phyloP scores from a whole-genome alignment of 2,329 filamentous ascomycete genomes.

The Trichoderma sp. region DNA sequence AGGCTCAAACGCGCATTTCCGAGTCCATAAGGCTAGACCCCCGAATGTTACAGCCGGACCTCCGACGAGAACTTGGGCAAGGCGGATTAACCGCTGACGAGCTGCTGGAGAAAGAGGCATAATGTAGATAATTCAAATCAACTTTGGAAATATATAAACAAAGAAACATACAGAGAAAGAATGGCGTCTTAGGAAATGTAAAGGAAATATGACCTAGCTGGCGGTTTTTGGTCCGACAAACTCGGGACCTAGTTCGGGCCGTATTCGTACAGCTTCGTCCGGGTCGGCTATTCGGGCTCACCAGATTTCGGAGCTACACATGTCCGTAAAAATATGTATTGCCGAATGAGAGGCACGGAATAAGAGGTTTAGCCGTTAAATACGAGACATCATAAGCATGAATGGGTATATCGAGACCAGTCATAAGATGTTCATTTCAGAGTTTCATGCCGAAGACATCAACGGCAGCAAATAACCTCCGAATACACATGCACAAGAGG shows the following conservation, averaged over 20 bases:
- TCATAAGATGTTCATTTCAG: neutral
- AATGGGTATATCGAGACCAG: neutral
- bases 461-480: neutral
- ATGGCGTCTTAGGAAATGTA: too few species aligned
- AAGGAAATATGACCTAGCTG: neutral
- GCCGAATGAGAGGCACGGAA: neutral
- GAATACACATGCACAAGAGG: neutral
- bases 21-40: neutral
- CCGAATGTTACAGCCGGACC: neutral
- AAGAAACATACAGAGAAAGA: neutral
- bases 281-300: neutral
- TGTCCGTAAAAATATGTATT: neutral
- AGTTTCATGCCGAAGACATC: neutral
- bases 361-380: neutral
- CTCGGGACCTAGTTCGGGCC: slow-evolving; percentile 2
- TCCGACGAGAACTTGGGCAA: neutral
- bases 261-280: neutral
- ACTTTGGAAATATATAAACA: neutral
- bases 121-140: neutral
- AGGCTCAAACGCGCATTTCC: neutral
- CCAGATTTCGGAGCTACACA: neutral
- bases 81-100: neutral
- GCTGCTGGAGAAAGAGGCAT: neutral
- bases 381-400: neutral
- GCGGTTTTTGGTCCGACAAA: neutral